phyloP scores from a whole-genome alignment of 495 filamentous ascomycete species.

The Letharia columbiana region DNA sequence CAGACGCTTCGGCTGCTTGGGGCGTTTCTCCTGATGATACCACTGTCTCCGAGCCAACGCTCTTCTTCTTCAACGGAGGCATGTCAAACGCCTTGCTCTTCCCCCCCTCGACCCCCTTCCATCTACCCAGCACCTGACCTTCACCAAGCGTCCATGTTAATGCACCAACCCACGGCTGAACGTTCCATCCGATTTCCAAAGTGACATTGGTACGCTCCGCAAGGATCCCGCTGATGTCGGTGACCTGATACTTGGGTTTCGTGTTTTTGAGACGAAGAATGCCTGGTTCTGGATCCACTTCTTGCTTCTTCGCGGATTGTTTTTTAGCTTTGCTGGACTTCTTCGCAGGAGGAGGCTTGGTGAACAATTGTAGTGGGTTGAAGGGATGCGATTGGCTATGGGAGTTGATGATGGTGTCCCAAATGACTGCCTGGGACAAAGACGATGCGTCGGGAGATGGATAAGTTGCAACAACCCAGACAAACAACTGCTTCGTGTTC shows the following conservation, averaged over 20 bases:
- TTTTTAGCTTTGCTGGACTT: conserved; percentile 25
- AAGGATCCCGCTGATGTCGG: conserved; percentile 66
- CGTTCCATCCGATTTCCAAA: conserved; percentile 80
- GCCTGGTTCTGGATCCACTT: conserved; percentile 35
- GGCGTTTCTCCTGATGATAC: conserved; percentile 18
- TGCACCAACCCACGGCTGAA: conserved; percentile 92
- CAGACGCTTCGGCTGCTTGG: conserved; percentile 24
- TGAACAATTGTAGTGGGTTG: conserved; percentile 28
- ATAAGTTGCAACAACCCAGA: conserved; percentile 87
- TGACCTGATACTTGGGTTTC: conserved; percentile 88
- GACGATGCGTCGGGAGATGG: conserved; percentile 42
- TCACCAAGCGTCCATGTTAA: conserved; percentile 62
- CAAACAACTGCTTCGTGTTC: conserved; percentile 99
- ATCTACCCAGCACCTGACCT: conserved; percentile 48
- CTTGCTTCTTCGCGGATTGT: conserved; percentile 19
- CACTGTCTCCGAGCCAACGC: conserved; percentile 19
- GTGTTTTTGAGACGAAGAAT: conserved; percentile 67
- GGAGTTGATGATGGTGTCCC: conserved; percentile 84
- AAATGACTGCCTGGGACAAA: conserved; percentile 71
- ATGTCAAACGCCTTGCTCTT: conserved; percentile 61
- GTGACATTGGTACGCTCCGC: conserved; percentile 63
- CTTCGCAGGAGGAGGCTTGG: conserved; percentile 22
- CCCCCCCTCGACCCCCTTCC: conserved; percentile 55
- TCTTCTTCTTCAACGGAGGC: conserved; percentile 56
- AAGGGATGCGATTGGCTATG: conserved; percentile 46